Evolutionary conservation across 1,139 yeast genomes (phyloP).

Genomic region (Geotrichum siamense): DNA sequence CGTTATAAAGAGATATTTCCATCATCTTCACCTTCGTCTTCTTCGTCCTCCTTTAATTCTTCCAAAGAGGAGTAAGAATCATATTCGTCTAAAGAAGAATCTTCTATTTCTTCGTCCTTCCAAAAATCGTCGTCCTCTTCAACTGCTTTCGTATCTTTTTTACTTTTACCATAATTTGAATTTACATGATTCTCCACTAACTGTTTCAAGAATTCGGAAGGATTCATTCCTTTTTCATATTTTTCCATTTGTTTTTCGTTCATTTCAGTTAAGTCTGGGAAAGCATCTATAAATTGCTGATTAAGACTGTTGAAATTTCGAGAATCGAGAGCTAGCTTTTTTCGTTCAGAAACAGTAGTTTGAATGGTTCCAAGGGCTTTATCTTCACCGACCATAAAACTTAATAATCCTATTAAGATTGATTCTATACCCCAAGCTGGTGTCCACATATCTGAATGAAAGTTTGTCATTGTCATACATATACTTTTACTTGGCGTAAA

Average conservation of each 20-base stretch:
- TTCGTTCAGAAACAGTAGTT: background rate
- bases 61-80: no score
- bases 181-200: no score
- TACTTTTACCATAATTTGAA: no score
- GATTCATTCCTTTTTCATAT: no score
- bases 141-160: no score
- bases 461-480: constrained; percentile 84
- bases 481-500: constrained; percentile 70
- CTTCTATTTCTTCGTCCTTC: no score
- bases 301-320: constrained; percentile 7
- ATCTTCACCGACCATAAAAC: constrained; percentile 55
- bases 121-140: no score
- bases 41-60: no score
- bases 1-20: no score
- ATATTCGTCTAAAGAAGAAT: no score
- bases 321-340: constrained; percentile 5
- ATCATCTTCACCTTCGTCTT: no score
- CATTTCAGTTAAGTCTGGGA: constrained; percentile 11
- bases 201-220: no score
- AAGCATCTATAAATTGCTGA: constrained; percentile 5
- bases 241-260: constrained; percentile 10
- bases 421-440: constrained; percentile 93
- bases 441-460: constrained; percentile 90
- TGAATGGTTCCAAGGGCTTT: constrained; percentile 9
- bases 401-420: constrained; percentile 71